A percentile compares a stretch with the other conserved stretches of the same genome.
These are phyloP conservation scores for Candida anglica DNA, from an alignment of 805 yeast genomes.

Conservation along the genomic window DNA sequence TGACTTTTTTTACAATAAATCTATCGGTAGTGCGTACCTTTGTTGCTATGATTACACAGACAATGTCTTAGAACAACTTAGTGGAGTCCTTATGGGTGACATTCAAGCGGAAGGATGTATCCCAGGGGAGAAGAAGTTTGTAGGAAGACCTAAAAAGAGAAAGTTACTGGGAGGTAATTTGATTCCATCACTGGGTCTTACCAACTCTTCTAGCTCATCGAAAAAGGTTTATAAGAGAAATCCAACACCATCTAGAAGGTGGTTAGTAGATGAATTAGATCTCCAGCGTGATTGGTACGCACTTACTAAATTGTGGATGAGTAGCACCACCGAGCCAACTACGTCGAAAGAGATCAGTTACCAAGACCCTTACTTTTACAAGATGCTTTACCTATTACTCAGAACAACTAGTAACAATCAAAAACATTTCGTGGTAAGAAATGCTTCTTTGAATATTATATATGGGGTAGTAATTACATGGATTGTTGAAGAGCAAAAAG, in stretches of 20 bases:
- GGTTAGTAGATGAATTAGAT: conserved; percentile 59
- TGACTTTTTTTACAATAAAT: conserved; percentile 53
- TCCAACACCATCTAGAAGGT: conserved; percentile 32
- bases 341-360: conserved; percentile 15
- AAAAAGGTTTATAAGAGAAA: conserved; percentile 10
- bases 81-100: conserved; percentile 52
- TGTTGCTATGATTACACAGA: conserved; percentile 61
- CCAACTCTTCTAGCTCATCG: conserved; percentile 5
- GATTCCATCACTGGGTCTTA: neutral
- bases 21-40: conserved; percentile 52
- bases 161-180: conserved; percentile 6
- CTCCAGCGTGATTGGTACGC: conserved; percentile 48
- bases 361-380: conserved; percentile 23
- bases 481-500: conserved; percentile 31
- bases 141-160: conserved; percentile 20
- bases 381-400: conserved; percentile 27
- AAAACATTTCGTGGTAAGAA: conserved; percentile 53
- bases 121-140: conserved; percentile 48
- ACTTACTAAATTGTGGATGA: conserved; percentile 40
- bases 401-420: conserved; percentile 26
- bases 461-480: conserved; percentile 56
- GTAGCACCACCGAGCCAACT: conserved; percentile 20
- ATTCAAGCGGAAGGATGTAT: conserved; percentile 48
- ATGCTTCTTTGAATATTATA: conserved; percentile 49
- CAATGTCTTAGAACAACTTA: conserved; percentile 46